Conservation (phyloP, 2,329 filamentous ascomycete genomes). For the Pseudocercospora vitis region DNA sequence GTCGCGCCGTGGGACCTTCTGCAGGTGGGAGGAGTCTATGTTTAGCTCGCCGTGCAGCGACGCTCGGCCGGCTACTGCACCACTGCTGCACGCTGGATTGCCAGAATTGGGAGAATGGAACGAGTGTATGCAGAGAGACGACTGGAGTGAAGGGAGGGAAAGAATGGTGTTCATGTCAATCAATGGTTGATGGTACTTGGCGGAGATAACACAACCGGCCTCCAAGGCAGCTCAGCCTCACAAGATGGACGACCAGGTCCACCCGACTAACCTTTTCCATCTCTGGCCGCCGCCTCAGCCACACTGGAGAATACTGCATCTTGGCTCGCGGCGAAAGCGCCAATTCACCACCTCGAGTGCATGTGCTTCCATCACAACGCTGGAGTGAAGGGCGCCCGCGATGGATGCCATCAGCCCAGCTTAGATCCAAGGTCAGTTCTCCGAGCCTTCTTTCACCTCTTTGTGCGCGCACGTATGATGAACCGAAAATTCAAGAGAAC, state of each 20-base stretch:
- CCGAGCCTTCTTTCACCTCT: not conserved
- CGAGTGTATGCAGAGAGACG: not conserved
- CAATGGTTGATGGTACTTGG: not conserved
- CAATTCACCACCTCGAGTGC: not conserved
- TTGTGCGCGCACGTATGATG: slow-evolving; percentile 25
- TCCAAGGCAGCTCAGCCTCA: not conserved
- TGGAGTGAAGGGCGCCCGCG: not conserved
- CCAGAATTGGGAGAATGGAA: too few species aligned
- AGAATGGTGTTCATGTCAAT: not conserved
- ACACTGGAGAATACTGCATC: not conserved
- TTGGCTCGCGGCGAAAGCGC: not conserved
- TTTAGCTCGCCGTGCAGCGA: not conserved
- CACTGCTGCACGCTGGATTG: not conserved
- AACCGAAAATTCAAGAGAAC: slow-evolving; percentile 53
- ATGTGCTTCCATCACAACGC: slow-evolving; percentile 4
- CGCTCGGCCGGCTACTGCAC: not conserved
- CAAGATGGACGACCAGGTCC: not conserved
- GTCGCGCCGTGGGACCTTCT: not conserved
- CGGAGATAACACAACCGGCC: too few species aligned
- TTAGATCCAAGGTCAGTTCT: slow-evolving; percentile 15
- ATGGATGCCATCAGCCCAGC: not conserved
- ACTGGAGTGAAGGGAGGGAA: not conserved
- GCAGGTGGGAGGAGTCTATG: slow-evolving; percentile 1
- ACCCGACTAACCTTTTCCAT: not conserved
- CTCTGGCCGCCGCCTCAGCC: not conserved